Conservation (phyloP, 352 stramenopile species). For the Globisporangium polare region DNA sequence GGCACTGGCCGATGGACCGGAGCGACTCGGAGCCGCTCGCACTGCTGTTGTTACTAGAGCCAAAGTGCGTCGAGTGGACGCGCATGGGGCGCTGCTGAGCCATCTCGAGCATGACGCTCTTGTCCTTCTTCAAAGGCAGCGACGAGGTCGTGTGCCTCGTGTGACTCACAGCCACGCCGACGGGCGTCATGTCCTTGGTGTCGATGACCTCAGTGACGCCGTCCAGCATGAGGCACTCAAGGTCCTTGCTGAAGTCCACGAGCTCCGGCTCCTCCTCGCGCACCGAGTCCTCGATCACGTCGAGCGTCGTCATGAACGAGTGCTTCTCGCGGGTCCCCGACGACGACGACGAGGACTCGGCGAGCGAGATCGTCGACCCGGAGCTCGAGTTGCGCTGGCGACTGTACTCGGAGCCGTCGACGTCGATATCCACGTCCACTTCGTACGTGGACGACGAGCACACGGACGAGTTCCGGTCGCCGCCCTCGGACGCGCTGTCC, state of each 20-base stretch:
- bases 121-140: background rate
- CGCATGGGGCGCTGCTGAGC: background rate
- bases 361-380: constrained; percentile 8
- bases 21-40: constrained; percentile 7
- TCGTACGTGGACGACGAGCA: background rate
- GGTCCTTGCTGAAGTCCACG: constrained; percentile 21
- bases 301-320: constrained; percentile 37
- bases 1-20: constrained; percentile 20
- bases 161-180: background rate
- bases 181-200: constrained; percentile 40
- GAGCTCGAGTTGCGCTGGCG: constrained; percentile 4
- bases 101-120: background rate
- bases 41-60: background rate
- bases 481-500: constrained; percentile 12
- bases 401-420: background rate
- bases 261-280: constrained; percentile 22
- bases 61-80: background rate
- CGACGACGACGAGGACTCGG: constrained; percentile 7
- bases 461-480: constrained; percentile 4
- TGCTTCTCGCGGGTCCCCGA: constrained; percentile 22
- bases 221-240: constrained; percentile 20
- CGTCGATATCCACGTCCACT: background rate
- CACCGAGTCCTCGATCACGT: constrained; percentile 35
- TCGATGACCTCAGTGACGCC: constrained; percentile 43
- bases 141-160: background rate